Conservation (phyloP, 495 filamentous ascomycete genomes). For the Neurospora sp. region DNA sequence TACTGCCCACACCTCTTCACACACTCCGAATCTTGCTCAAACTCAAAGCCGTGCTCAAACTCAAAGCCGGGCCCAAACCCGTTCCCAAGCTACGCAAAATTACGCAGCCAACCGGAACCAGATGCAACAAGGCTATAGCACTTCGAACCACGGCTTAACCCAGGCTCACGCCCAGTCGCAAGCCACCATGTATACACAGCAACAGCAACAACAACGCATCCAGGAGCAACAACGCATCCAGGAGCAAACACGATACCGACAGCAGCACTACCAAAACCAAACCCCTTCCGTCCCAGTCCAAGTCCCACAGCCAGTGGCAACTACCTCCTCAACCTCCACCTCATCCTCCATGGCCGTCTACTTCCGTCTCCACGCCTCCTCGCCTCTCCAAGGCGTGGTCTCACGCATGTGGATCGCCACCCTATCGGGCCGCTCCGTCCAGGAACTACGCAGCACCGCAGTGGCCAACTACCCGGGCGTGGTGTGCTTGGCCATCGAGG, state of each 20-base stretch:
- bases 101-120: neutral
- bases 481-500: constrained; percentile 50
- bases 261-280: neutral
- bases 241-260: neutral
- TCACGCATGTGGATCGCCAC: constrained; percentile 53
- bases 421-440: constrained; percentile 42
- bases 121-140: neutral
- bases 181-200: neutral
- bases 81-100: neutral
- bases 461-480: constrained; percentile 45
- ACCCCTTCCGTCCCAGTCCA: neutral
- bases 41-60: neutral
- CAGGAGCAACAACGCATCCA: neutral
- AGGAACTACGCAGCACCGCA: constrained; percentile 46
- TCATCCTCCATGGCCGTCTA: constrained; percentile 42
- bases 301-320: neutral
- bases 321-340: neutral
- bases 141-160: neutral
- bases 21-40: neutral
- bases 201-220: neutral
- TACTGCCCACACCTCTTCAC: neutral
- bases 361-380: constrained; percentile 52
- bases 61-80: neutral
- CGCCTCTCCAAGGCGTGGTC: constrained; percentile 32
- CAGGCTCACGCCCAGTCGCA: neutral